Percentiles rank a stretch among this genome's conserved stretches.
Evolutionary conservation across 768 basidiomycete genomes (phyloP).

Genomic region (Termitomyces sp.): DNA sequence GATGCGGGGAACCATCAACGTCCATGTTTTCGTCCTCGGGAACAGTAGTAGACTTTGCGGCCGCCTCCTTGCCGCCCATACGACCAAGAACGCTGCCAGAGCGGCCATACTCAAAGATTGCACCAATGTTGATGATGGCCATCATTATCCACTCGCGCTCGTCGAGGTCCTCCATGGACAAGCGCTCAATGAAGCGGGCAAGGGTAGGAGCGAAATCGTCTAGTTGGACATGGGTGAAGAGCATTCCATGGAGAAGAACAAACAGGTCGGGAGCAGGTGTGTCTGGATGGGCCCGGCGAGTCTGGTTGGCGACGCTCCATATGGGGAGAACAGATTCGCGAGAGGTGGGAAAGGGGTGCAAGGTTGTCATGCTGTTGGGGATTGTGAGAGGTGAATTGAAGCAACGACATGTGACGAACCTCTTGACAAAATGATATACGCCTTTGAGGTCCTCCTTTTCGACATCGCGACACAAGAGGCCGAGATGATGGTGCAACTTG

Average conservation of each 20-base stretch:
- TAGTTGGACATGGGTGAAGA: conserved; percentile 92
- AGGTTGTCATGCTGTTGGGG: conserved; percentile 74
- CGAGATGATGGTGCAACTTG: conserved; percentile 91
- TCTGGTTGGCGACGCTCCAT: conserved; percentile 77
- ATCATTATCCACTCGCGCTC: conserved; percentile 97
- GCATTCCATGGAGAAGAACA: conserved; percentile 91
- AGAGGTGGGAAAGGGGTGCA: conserved; percentile 82
- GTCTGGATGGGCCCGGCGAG: conserved; percentile 71
- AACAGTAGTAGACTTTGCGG: conserved; percentile 19
- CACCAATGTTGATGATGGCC: conserved; percentile 78
- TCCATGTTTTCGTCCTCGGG: conserved; percentile 57
- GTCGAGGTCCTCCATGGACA: conserved; percentile 74
- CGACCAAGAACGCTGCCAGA: conserved; percentile 64
- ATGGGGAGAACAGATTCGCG: conserved; percentile 85
- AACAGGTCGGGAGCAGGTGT: conserved; percentile 72
- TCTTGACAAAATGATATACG: conserved; percentile 93
- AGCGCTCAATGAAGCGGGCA: conserved; percentile 80
- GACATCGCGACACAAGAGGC: conserved; percentile 78
- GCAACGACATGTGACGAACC: conserved; percentile 44
- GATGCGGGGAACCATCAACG: conserved; percentile 35
- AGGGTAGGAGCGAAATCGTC: conserved; percentile 85
- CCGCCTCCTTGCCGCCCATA: conserved; percentile 48
- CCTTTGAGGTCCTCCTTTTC: conserved; percentile 78
- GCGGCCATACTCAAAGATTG: conserved; percentile 85
- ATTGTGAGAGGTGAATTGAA: not conserved